Base-by-base conservation (phyloP, 805 yeast genomes). In the Candida multigemmis region DNA sequence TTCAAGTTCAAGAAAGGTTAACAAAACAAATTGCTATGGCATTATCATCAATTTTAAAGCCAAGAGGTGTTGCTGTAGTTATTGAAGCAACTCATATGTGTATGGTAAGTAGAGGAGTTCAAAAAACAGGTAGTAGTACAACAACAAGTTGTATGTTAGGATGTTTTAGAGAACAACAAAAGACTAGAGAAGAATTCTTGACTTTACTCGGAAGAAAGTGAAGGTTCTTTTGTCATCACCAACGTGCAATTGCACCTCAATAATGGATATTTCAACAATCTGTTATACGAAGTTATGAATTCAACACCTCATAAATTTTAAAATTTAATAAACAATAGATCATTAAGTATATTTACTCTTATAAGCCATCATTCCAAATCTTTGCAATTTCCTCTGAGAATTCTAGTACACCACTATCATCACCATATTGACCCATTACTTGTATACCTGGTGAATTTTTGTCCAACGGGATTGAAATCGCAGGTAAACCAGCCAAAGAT, bases 31-130 rank as follows among this genome's bases (percentile, higher is more conserved):
- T 91, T 29, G 97, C 98, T 17, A 83, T 86, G 81, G 96, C 97
- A 1, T 58, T 91, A 30, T 75, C 79, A 50, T 96, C 86, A 47
- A 83, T 87, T 33, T 65, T 91, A 44, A 78, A 81, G 46, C 98
- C 98, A 11, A 71, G 87, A 45, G 98, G 98, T 35, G 98, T 91
- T 6, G 98, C 97, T 1, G 98, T 91, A 21, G 97, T 91, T 15
- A 86, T 91, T 45, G 98, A 91, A 56, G 96, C 96, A 12, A 74
- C 89, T 2, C 98, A 91, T 51, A 91, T 91, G 98, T 91, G 98
- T 55, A 91, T 91, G 98, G 97, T 89, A 15, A 84, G 94, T 52
- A 73, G 98, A 49, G 98, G 98, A 31, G 84, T 91, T 15, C 96
- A 91, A 54, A 91, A 91, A 56, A 75, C 95, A 0, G 96, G 97